Conservation (phyloP, 202 grass and related monocot genomes). For the Zizania palustris region DNA sequence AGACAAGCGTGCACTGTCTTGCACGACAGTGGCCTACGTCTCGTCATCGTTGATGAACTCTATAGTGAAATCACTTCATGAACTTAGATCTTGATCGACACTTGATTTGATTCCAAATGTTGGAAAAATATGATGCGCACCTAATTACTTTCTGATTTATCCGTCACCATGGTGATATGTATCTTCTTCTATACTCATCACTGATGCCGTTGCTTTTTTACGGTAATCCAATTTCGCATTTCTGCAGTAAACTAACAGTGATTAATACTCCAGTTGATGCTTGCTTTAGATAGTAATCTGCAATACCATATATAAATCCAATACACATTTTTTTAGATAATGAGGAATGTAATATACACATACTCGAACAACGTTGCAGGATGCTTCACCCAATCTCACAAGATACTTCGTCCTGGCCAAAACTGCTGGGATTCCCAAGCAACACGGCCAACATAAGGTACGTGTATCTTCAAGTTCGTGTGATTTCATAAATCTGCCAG, state of each 20-base stretch:
- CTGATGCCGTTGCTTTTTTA: background rate
- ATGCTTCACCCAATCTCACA: conserved; percentile 50
- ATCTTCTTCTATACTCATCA: background rate
- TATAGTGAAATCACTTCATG: too few species aligned
- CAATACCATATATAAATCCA: conserved; percentile 18
- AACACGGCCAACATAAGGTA: conserved; percentile 59
- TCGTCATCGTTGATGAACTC: too few species aligned
- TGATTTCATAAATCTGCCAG: conserved; percentile 1
- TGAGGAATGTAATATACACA: too few species aligned
- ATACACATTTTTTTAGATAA: background rate
- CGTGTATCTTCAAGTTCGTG: conserved; percentile 20
- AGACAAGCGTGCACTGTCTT: too few species aligned
- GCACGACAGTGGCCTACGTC: too few species aligned
- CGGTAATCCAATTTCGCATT: background rate
- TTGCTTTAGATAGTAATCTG: background rate
- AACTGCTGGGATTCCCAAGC: conserved; percentile 49
- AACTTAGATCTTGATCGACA: too few species aligned
- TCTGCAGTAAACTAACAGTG: background rate
- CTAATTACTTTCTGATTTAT: too few species aligned
- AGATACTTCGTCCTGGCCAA: conserved; percentile 58
- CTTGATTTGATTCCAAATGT: too few species aligned
- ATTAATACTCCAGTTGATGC: background rate
- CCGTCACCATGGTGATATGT: too few species aligned
- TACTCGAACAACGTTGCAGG: conserved; percentile 37
- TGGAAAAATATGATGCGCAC: too few species aligned